Base-by-base conservation (phyloP, 768 basidiomycete species). In the Chalciporus pseudorubinellus region DNA sequence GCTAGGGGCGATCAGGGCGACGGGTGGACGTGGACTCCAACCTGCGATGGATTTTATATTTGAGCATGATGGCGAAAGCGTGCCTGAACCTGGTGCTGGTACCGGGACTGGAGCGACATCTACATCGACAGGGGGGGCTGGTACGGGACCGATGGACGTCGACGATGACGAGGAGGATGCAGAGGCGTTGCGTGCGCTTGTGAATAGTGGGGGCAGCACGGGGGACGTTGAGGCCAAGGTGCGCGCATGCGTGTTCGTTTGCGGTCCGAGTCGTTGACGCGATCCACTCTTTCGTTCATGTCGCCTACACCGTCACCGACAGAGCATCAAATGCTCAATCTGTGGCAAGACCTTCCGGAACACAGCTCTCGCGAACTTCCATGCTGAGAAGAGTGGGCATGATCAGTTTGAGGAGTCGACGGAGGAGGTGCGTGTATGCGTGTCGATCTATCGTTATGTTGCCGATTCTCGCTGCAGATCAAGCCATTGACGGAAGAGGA, bases 401-500 rank as follows among this genome's bases (percentile, higher is more conserved):
- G 86, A 92, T 68, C 85, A 94, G 58, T 98, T 98, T 56, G 95
- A 97, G 66, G 95, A 98, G 64, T 93, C 89, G 2, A 90, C 84
- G 0, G 94, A 98, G 62, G 95, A 98, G 79, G 93, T 91, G 42
- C 44, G 46, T 43, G 14, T 14, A 34, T 28, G 12, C 13, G 44
- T 29, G 28, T 16, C 18, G 39, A 29, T 46, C 57, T 43, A 24
- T 20, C 28, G 21, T 34, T 24, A 36, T 47, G 53, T 39, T 38
- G 40, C 29, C 22, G 18, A 51, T 43, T 56, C 43, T 24, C 16
- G 16, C 20, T 24, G 43, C 18, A 92, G 92, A 83, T 98, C 69
- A 93, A 92, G 65, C 94, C 95, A 0, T 69, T 99, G 46, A 98
- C 95, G 0, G 94, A 98, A 70, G 93, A 95, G 62, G 93, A 98